These are phyloP conservation scores for Fusarium humuli DNA, from an alignment of 2,329 filamentous ascomycete species.

Conservation along the genomic window DNA sequence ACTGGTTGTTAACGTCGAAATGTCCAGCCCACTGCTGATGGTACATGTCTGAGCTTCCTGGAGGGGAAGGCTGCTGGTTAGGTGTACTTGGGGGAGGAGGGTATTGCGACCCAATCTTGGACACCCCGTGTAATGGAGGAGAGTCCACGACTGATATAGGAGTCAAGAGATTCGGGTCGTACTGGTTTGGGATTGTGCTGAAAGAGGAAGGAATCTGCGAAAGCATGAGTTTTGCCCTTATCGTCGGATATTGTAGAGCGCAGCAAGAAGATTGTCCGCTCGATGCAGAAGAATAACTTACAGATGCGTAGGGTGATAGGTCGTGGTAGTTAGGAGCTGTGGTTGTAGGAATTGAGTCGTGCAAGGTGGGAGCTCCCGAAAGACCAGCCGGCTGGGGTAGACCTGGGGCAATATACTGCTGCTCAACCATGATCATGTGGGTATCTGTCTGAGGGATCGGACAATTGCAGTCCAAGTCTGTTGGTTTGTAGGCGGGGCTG, in stretches of 20 bases:
- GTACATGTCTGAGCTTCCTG: slow-evolving; percentile 61
- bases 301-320: slow-evolving; percentile 48
- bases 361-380: slow-evolving; percentile 46
- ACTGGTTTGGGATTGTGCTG: slow-evolving; percentile 49
- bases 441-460: slow-evolving; percentile 34
- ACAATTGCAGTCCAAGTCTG: slow-evolving; percentile 40
- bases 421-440: slow-evolving; percentile 53
- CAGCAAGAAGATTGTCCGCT: neutral
- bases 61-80: slow-evolving; percentile 61
- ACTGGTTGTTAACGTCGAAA: slow-evolving; percentile 57
- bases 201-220: slow-evolving; percentile 48
- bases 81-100: slow-evolving; percentile 52
- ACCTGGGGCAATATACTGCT: slow-evolving; percentile 51
- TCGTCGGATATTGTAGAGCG: neutral
- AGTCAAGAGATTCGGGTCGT: slow-evolving; percentile 61
- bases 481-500: slow-evolving; percentile 36
- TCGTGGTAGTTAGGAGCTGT: slow-evolving; percentile 48
- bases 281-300: slow-evolving; percentile 40
- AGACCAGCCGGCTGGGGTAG: slow-evolving; percentile 50
- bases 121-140: slow-evolving; percentile 59
- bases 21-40: slow-evolving; percentile 52
- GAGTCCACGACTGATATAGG: slow-evolving; percentile 63
- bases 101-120: slow-evolving; percentile 57
- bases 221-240: slow-evolving; percentile 14
- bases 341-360: slow-evolving; percentile 44